Evolutionary conservation across 305 asterid genomes (phyloP), one percentile per base, ranked within the genome.

Genomic region (Fraxinus xanthoxyloides): DNA sequence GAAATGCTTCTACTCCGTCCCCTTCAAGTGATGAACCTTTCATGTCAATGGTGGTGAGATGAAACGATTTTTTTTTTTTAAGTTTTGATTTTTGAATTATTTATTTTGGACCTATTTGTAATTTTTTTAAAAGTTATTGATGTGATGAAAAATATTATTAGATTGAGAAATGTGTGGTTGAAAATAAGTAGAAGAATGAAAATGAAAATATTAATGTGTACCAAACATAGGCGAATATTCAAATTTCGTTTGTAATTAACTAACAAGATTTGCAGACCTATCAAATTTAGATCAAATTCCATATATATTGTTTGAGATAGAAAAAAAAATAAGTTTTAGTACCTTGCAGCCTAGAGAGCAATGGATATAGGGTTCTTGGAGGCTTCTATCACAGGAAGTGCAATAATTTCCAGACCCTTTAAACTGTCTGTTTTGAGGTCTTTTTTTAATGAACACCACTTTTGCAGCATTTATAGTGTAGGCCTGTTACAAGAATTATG

Each of bases 281-380:
- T 40, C 15, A 40, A 40, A 8, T 40, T 54, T 54, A 17, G 21
- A 51, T 51, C 7, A 54, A 40, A 2, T 2, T 15, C 15, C 48
- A 40, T 40, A 40, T 40, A 40, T 40, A 7, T 10, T 12, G 17
- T 40, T 40, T 40, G 67, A 17, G 7, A 4, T 0, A 56, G 24
- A 56, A 19, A 6, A 5, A 56, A n/a, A 56, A 21, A 56, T 9
- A 21, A 1, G n/a, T 54, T 63, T 3, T 7, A 2, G 26, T 87
- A 95, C 99, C 99, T 95, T 95, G 90, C 98, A 95, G 7, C 96
- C 97, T 4, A 95, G 92, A 76, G 99, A 95, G 79, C 99, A 95
- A 89, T 92, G 97, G 78, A 86, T 88, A 84, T 90, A 93, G 9
- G 99, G 98, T 74, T 94, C 99, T 82, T 95, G 99, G 56, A 95